Evolutionary conservation across 352 stramenopile species (phyloP).

Genomic region (Globisporangium okanoganense): DNA sequence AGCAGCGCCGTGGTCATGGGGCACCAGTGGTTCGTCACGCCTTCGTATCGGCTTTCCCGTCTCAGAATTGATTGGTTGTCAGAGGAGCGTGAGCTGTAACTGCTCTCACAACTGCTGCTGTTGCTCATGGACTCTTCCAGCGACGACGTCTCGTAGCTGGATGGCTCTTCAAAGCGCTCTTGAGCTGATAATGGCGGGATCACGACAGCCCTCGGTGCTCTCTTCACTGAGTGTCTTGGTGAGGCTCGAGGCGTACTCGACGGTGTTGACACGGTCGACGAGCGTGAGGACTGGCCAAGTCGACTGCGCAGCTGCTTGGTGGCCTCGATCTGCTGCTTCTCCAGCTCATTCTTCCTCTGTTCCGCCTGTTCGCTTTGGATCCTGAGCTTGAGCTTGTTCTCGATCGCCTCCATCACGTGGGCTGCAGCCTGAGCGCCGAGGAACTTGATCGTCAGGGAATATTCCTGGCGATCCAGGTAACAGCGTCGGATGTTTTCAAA

Average conservation of each 20-base stretch:
- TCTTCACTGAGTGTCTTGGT: neutral
- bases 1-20: slow-evolving; percentile 63
- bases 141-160: slow-evolving; percentile 4
- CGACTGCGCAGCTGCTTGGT: slow-evolving; percentile 49
- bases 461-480: slow-evolving; percentile 38
- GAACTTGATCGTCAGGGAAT: slow-evolving; percentile 50
- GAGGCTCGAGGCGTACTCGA: slow-evolving; percentile 7
- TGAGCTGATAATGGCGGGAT: neutral
- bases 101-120: neutral
- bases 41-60: neutral
- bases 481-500: slow-evolving; percentile 52
- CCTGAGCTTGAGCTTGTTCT: slow-evolving; percentile 24
- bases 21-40: slow-evolving; percentile 41
- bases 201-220: neutral
- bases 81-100: neutral
- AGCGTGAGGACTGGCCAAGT: slow-evolving; percentile 19
- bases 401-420: slow-evolving; percentile 45
- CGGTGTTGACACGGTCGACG: slow-evolving; percentile 8
- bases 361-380: slow-evolving; percentile 20
- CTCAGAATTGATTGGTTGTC: slow-evolving; percentile 14
- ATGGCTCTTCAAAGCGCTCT: neutral
- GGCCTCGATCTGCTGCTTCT: slow-evolving; percentile 44
- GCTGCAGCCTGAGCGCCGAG: slow-evolving; percentile 49
- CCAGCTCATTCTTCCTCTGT: slow-evolving; percentile 28
- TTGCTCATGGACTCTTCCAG: neutral